A percentile compares a stretch with the other conserved stretches of the same genome.
Conservation (phyloP, 306 rosid genomes). For the Sicyos baderoa region DNA sequence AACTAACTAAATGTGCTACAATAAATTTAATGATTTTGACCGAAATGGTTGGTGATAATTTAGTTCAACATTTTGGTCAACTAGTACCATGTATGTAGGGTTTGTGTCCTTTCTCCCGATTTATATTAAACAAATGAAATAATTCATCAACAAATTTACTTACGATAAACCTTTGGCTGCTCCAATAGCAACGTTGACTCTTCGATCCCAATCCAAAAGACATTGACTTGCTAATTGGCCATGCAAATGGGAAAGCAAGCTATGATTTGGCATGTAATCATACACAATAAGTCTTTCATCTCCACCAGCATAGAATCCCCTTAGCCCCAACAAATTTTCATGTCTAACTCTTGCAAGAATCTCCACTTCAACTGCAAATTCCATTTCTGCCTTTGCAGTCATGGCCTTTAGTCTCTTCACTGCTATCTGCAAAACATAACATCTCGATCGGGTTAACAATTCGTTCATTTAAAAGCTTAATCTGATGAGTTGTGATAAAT, state of each 20-base stretch:
- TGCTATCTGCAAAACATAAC: slow-evolving; percentile 48
- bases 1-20: too few relatives aligned
- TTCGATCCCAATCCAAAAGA: slow-evolving; percentile 60
- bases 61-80: too few relatives aligned
- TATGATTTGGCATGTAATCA: slow-evolving; percentile 88
- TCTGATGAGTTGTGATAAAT: not conserved
- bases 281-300: slow-evolving; percentile 77
- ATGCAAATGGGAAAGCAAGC: slow-evolving; percentile 74
- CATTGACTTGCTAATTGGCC: slow-evolving; percentile 52
- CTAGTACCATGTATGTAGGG: too few relatives aligned
- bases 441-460: not conserved
- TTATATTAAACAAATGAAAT: too few relatives aligned
- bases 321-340: slow-evolving; percentile 61
- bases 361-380: slow-evolving; percentile 93
- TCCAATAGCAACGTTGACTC: slow-evolving; percentile 64
- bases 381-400: slow-evolving; percentile 97
- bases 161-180: slow-evolving; percentile 79
- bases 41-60: too few relatives aligned
- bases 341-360: slow-evolving; percentile 87
- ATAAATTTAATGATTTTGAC: too few relatives aligned
- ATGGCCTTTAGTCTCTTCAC: slow-evolving; percentile 71
- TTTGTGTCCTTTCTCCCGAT: too few relatives aligned
- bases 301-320: slow-evolving; percentile 83
- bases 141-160: slow-evolving; percentile 21
- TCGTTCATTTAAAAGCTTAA: not conserved